Base-by-base conservation (phyloP, 1,284 basidiomycete genomes). In the Microbotryum violaceum region DNA sequence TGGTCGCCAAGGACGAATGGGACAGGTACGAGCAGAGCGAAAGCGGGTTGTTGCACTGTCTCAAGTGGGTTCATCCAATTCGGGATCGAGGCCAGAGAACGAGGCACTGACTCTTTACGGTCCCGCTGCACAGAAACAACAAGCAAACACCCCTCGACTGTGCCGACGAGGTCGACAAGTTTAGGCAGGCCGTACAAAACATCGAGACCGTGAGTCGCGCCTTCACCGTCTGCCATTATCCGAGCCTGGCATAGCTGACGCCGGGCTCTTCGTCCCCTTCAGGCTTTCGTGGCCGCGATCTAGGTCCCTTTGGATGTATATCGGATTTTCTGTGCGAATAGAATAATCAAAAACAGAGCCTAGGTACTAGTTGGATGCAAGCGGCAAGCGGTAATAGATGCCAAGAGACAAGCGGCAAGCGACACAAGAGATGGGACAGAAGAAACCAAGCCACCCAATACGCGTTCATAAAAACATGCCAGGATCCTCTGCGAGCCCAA, bases 121-220 rank as follows among this genome's bases (percentile, higher is more conserved):
- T 37, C 37, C 6, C 27, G 4, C 4, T 16, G 5, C 21, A 20
- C 58, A 69, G 67, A 5, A 58, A 60, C 31, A 64, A 69, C 59
- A 56, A 51, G 58, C 50, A 53, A 29, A 62, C 58, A 9, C 67
- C 67, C 21, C 58, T 69, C 51, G 54, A 69, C 48, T 69, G 67
- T 63, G 49, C 57, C 20, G 57, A 49, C 27, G 31, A 61, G 49
- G 67, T 62, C 21, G 54, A 67, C n/a, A 59, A 57, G 59, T 69
- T 69, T 61, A 63, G 63, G 63, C 33, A 50, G 21, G 64, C 67
- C 54, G 67, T 69, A 42, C 61, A 61, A 1, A 61, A 53, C 10
- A 54, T 69, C 52, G 67, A 69, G 54, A 60, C 37, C 37, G 37
- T 42, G 3, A 14, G 37, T 42, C 37, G 37, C 37, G 27, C 27